These are phyloP conservation scores for Pterothamnion heteromorphum DNA, from an alignment of 31 red algal genomes.

Conservation along the genomic window DNA sequence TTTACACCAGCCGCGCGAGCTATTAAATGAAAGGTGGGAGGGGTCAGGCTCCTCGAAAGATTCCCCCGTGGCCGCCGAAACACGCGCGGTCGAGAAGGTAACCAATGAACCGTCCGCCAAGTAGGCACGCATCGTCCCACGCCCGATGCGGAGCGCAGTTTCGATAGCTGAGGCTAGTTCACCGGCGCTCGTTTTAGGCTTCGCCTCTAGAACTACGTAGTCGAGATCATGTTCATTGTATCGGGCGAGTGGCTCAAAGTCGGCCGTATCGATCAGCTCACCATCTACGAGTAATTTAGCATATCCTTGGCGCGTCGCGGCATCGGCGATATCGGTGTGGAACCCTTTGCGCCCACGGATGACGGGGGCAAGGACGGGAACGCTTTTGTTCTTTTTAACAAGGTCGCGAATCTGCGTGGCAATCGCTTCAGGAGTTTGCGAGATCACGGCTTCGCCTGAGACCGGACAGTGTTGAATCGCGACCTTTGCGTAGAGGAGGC, in stretches of 20 bases:
- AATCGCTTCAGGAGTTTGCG: not conserved
- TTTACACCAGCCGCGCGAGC: not conserved
- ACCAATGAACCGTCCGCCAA: too few species aligned
- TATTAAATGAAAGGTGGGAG: slow-evolving; percentile 17
- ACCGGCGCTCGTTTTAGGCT: too few species aligned
- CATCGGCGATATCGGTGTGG: not conserved
- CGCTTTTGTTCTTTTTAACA: not conserved
- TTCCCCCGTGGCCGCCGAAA: not conserved
- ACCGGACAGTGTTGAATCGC: not conserved
- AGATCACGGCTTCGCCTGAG: not conserved
- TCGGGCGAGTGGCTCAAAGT: not conserved
- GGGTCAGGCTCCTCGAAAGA: not conserved
- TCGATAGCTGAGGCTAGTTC: too few species aligned
- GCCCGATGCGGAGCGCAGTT: too few species aligned
- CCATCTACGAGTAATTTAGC: not conserved
- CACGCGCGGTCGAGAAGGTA: not conserved
- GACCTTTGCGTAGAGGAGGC: slow-evolving; percentile 41
- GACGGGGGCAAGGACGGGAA: not conserved
- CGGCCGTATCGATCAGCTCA: not conserved
- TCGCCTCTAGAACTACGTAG: not conserved
- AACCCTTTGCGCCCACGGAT: not conserved
- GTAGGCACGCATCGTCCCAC: too few species aligned
- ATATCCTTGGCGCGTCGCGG: not conserved
- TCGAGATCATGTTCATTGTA: slow-evolving; percentile 31
- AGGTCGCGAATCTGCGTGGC: not conserved